These are phyloP conservation scores for Pseudogymnoascus sp. DNA, from an alignment of 2,329 filamentous ascomycete species.

Conservation along the genomic window DNA sequence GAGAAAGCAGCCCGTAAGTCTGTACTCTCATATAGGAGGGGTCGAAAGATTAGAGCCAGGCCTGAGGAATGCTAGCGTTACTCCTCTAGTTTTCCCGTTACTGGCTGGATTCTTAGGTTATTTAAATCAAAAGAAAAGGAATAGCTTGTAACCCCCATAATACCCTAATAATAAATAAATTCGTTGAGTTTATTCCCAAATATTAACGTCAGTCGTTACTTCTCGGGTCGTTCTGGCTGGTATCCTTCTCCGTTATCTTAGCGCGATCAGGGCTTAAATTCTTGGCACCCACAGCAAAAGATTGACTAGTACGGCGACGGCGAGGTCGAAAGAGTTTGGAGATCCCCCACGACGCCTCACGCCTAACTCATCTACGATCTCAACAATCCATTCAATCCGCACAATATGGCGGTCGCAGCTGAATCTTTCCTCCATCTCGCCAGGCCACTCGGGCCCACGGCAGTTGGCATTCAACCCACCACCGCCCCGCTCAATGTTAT, in stretches of 20 bases:
- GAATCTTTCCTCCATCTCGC: constrained; percentile 92
- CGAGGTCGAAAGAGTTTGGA: constrained; percentile 17
- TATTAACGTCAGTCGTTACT: not conserved
- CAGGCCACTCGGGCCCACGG: constrained; percentile 78
- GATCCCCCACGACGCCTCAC: constrained; percentile 12
- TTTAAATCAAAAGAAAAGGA: not conserved
- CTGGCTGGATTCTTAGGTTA: constrained; percentile 1
- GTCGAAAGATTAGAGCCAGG: not conserved
- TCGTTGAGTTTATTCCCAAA: not conserved
- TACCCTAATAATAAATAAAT: not conserved
- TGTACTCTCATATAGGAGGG: not conserved
- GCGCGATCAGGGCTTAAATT: constrained; percentile 31
- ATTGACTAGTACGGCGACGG: constrained; percentile 15
- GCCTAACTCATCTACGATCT: constrained; percentile 13
- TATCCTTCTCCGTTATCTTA: constrained; percentile 39
- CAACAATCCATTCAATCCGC: constrained; percentile 25
- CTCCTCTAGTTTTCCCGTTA: not conserved
- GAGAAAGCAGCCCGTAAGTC: not conserved
- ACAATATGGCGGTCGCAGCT: constrained; percentile 67
- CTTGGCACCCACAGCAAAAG: constrained; percentile 27
- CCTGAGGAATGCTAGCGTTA: not conserved
- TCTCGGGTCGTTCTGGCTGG: constrained; percentile 6
- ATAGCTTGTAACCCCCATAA: not conserved
- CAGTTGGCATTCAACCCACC: constrained; percentile 71
- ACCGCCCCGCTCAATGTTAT: constrained; percentile 89